phyloP scores from a whole-genome alignment of 2,329 filamentous ascomycete genomes.

The Alternaria sp. region DNA sequence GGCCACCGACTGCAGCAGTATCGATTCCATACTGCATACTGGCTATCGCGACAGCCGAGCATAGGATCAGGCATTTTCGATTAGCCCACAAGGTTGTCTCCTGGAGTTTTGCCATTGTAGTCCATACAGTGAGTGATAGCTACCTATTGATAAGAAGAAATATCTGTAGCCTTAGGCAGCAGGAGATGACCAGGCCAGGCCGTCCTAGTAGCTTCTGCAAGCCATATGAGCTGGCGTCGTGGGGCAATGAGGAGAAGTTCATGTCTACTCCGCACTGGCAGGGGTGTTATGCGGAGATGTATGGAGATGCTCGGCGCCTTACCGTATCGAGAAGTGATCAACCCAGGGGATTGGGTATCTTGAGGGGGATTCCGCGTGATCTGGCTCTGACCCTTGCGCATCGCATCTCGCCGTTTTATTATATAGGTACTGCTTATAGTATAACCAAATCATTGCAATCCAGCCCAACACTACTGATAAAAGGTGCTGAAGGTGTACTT shows the following conservation, averaged over 20 bases:
- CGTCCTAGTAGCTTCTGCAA: not conserved
- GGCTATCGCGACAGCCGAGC: slow-evolving; percentile 57
- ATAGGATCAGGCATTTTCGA: slow-evolving; percentile 58
- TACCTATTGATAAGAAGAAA: not conserved
- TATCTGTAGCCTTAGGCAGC: not conserved
- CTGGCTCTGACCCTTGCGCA: not conserved
- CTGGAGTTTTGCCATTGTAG: slow-evolving; percentile 11
- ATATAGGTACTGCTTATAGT: not conserved
- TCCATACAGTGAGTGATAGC: not conserved
- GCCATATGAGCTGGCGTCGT: not conserved
- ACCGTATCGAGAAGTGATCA: not conserved
- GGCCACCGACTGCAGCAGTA: slow-evolving; percentile 55
- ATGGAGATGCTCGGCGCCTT: slow-evolving; percentile 7
- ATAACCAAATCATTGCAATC: slow-evolving; percentile 24
- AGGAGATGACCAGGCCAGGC: not conserved
- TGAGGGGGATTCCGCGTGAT: not conserved
- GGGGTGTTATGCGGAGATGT: slow-evolving; percentile 1
- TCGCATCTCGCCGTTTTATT: not conserved
- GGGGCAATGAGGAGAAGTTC: slow-evolving; percentile 5
- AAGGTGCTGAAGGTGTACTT: slow-evolving; percentile 2
- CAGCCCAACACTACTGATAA: not conserved
- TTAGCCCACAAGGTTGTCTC: slow-evolving; percentile 40
- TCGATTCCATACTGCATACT: slow-evolving; percentile 64
- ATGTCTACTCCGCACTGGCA: slow-evolving; percentile 2
- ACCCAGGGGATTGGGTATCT: not conserved